These are phyloP conservation scores for Saccharomycopsis fermentans DNA, from an alignment of 805 yeast genomes.

Conservation along the genomic window DNA sequence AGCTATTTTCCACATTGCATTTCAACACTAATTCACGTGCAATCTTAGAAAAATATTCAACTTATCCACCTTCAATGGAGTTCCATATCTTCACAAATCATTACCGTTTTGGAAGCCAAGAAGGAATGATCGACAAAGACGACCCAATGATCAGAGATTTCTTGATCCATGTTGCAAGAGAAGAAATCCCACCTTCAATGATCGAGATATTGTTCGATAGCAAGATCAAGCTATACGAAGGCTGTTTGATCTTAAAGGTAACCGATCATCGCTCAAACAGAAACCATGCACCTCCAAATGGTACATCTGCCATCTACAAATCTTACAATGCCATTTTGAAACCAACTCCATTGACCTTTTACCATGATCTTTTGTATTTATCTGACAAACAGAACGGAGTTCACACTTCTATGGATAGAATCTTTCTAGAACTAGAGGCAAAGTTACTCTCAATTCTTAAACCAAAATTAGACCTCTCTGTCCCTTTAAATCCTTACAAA, in stretches of 20 bases:
- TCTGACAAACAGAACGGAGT: conserved; percentile 52
- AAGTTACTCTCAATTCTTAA: conserved; percentile 72
- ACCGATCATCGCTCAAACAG: conserved; percentile 55
- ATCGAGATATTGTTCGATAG: conserved; percentile 85
- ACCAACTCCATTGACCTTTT: conserved; percentile 72
- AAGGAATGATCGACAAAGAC: conserved; percentile 73
- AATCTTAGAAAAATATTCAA: conserved; percentile 65
- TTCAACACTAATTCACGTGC: conserved; percentile 36
- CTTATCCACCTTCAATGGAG: conserved; percentile 70
- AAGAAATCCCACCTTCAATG: conserved; percentile 80
- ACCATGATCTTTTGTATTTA: conserved; percentile 76
- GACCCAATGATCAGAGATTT: conserved; percentile 74
- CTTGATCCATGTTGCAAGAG: conserved; percentile 65
- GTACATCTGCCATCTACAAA: conserved; percentile 37
- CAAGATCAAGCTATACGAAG: conserved; percentile 77
- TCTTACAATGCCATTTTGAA: conserved; percentile 67
- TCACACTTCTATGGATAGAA: conserved; percentile 52
- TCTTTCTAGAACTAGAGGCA: conserved; percentile 78
- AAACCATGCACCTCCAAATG: conserved; percentile 10
- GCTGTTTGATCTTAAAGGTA: conserved; percentile 78
- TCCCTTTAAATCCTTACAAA: conserved; percentile 59
- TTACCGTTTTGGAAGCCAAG: conserved; percentile 84
- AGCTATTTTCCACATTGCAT: conserved; percentile 5
- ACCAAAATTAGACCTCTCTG: conserved; percentile 65
- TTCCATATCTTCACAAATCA: conserved; percentile 89